These are phyloP conservation scores for Phytophthora quininea DNA, from an alignment of 352 stramenopile species.

Conservation along the genomic window DNA sequence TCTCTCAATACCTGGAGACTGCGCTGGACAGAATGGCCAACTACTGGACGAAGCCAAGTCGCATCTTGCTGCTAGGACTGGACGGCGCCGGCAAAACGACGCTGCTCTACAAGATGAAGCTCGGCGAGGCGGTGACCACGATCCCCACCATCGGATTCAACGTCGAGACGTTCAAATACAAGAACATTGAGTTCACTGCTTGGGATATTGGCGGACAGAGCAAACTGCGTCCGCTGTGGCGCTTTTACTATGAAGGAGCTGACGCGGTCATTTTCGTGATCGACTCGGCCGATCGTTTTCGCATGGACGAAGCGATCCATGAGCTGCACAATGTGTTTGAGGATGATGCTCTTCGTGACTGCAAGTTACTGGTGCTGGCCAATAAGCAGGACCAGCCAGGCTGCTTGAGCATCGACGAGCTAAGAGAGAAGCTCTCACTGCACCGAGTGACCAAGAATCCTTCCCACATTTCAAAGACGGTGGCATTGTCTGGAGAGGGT, in stretches of 20 bases:
- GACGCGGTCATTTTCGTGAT: slow-evolving; percentile 88
- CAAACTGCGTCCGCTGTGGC: slow-evolving; percentile 73
- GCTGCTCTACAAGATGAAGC: slow-evolving; percentile 90
- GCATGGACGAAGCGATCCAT: slow-evolving; percentile 50
- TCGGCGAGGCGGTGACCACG: slow-evolving; percentile 64
- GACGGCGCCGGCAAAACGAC: slow-evolving; percentile 97
- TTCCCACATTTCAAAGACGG: slow-evolving; percentile 32
- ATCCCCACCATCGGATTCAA: slow-evolving; percentile 85
- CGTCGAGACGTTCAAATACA: slow-evolving; percentile 73
- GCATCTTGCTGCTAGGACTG: slow-evolving; percentile 87
- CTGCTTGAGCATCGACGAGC: slow-evolving; percentile 34
- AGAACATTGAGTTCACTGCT: slow-evolving; percentile 73
- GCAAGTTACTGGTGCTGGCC: slow-evolving; percentile 46
- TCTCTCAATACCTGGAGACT: slow-evolving; percentile 37
- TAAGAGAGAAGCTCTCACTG: slow-evolving; percentile 39
- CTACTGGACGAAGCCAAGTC: slow-evolving; percentile 47
- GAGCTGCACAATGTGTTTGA: slow-evolving; percentile 53
- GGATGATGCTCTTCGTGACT: slow-evolving; percentile 40
- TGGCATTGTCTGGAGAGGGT: slow-evolving; percentile 41
- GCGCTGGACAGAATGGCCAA: slow-evolving; percentile 34
- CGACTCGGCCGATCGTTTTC: slow-evolving; percentile 57
- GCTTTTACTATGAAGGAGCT: slow-evolving; percentile 70
- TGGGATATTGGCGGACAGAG: slow-evolving; percentile 85
- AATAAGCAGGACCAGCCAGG: slow-evolving; percentile 52
- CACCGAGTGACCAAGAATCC: slow-evolving; percentile 40